Evolutionary conservation across 208 protist genomes (phyloP).

Genomic region (Blechomonas ayalai): DNA sequence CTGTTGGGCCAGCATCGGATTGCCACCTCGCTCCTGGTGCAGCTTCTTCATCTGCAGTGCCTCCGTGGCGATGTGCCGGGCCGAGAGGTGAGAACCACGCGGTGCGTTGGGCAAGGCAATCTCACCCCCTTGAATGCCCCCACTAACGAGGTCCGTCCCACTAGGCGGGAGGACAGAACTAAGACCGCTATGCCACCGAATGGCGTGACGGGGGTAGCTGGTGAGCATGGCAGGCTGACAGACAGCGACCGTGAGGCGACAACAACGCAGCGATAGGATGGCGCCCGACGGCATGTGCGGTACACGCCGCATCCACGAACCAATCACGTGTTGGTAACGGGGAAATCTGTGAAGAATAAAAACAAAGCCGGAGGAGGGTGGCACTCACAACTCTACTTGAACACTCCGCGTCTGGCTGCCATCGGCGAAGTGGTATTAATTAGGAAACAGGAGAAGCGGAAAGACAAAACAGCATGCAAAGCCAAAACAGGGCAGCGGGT

Average conservation of each 20-base stretch:
- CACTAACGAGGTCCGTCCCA: too few species aligned
- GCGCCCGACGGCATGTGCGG: constrained; percentile 6
- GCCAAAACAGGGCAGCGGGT: too few species aligned
- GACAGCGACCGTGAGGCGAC: too few species aligned
- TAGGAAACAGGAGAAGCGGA: not conserved
- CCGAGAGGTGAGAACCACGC: constrained; percentile 74
- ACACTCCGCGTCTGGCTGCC: too few species aligned
- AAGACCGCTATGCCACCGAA: too few species aligned
- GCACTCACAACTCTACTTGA: too few species aligned
- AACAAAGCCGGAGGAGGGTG: too few species aligned
- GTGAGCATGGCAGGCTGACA: too few species aligned
- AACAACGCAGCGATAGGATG: constrained; percentile 3
- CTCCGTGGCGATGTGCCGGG: constrained; percentile 83
- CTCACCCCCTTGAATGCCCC: constrained; percentile 39
- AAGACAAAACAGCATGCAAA: not conserved
- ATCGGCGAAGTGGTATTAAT: constrained; percentile 8
- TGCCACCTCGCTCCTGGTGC: constrained; percentile 82
- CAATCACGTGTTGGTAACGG: not conserved
- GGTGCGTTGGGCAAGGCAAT: constrained; percentile 58
- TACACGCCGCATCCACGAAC: not conserved
- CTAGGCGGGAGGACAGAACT: too few species aligned
- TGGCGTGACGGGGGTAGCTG: too few species aligned
- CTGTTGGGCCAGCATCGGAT: constrained; percentile 89
- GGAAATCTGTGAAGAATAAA: not conserved
- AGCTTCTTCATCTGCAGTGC: constrained; percentile 90